Base-by-base conservation (phyloP, 2,329 filamentous ascomycete species). In the Verticillium zaregamsianum region DNA sequence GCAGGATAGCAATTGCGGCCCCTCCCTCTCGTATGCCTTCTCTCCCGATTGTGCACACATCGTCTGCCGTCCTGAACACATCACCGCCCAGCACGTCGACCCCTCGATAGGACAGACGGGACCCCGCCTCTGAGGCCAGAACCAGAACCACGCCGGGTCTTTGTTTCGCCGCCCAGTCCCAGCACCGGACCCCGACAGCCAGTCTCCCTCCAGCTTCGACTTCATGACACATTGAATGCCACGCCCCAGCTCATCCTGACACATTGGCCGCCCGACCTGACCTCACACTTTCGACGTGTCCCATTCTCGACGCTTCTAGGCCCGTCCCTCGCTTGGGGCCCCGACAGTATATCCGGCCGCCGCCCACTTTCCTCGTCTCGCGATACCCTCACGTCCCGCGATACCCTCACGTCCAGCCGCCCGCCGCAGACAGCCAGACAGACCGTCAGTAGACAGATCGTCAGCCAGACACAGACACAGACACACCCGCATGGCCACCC, bases 321-420 rank as follows among this genome's bases (percentile, higher is more conserved):
- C 37, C 37, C 37, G 14, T 40, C 37, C 14, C 17, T 40, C 17
- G 37, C 37, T 17, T 33, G 5, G 12, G 25, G 3, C 14, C 32
- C 54, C 25, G 25, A 4, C 23, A 33, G n/a, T 32, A 28, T 55
- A 28, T 31, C 49, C 63, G 59, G 37, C 28, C 54, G 9, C 58
- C 62, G 31, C 62, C 61, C 28, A 59, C 63, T 11, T 59, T 61
- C 59, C 63, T 17, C 37, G 15, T n/a, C 37, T 40, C 37, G 37
- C 37, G 37, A 40, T 40, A 40, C 14, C 37, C 37, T 40, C 37
- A 40, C 37, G 14, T 40, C 37, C 17, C 37, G 37, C 37, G 37
- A 40, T 40, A 40, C 14, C 37, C 37, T 40, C 37, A 40, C 37
- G 14, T 40, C 37, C 17, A 15, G 14, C 15, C 28, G 28, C 28